A percentile compares a stretch with the other conserved stretches of the same genome.
phyloP scores from a whole-genome alignment of 1,284 basidiomycete genomes.

The Ceratobasidium sp. region DNA sequence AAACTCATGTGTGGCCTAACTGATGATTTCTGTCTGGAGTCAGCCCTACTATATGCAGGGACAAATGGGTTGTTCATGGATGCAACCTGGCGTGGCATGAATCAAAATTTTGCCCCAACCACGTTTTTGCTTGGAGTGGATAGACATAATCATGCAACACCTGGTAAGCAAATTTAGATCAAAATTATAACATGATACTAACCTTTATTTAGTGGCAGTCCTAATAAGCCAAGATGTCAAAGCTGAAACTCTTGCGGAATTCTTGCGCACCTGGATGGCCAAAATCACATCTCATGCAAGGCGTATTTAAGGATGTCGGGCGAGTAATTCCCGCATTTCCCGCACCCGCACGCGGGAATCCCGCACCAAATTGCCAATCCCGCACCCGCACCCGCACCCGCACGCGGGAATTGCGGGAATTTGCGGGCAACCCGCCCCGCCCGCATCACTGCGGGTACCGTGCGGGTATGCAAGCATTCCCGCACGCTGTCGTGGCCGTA shows the following conservation, averaged over 20 bases:
- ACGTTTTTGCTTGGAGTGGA: background rate
- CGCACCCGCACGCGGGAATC: no score
- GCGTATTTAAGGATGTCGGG: no score
- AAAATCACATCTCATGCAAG: no score
- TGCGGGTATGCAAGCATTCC: no score
- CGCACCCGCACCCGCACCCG: no score
- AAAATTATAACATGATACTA: background rate
- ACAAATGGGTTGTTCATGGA: conserved; percentile 46
- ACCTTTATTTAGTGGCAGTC: background rate
- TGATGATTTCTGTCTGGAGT: background rate
- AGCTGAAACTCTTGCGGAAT: background rate
- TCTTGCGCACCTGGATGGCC: no score
- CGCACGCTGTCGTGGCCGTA: no score
- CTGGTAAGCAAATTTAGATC: background rate
- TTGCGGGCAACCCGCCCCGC: no score
- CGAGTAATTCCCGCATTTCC: no score
- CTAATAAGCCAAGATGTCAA: conserved; percentile 4
- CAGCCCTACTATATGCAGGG: background rate
- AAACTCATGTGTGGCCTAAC: conserved; percentile 11
- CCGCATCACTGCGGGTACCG: no score
- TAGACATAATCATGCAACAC: background rate
- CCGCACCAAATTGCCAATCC: no score
- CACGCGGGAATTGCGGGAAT: no score
- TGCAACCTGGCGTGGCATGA: conserved; percentile 49
- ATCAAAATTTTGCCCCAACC: conserved; percentile 49